Conservation (phyloP, 176 grass and related monocot species). For the Tillandsia leiboldiana region DNA sequence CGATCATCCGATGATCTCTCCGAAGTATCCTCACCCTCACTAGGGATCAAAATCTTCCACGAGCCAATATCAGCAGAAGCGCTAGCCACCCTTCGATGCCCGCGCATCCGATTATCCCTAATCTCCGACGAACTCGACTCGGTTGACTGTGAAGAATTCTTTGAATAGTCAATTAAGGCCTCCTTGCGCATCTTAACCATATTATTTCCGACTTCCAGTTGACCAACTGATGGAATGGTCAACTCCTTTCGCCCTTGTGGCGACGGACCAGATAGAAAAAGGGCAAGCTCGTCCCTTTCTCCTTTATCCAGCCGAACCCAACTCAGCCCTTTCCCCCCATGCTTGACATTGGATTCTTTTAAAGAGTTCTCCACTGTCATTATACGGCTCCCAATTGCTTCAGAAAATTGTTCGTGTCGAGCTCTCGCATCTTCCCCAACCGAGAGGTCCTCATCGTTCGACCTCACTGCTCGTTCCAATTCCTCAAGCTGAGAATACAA, state of each 20-base stretch:
- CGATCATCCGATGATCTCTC: slow-evolving; percentile 41
- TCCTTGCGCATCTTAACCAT: slow-evolving; percentile 38
- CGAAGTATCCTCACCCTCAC: slow-evolving; percentile 42
- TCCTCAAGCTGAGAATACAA: slow-evolving; percentile 61
- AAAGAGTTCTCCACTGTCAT: slow-evolving; percentile 57
- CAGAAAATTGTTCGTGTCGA: slow-evolving; percentile 53
- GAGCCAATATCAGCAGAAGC: slow-evolving; percentile 59
- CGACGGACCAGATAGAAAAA: slow-evolving; percentile 44
- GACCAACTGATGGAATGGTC: slow-evolving; percentile 22
- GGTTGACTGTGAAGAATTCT: slow-evolving; percentile 41
- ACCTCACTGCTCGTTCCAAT: slow-evolving; percentile 47
- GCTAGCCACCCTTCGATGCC: slow-evolving; percentile 53
- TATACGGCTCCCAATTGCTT: slow-evolving; percentile 59
- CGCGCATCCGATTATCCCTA: slow-evolving; percentile 27
- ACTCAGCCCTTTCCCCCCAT: slow-evolving; percentile 26
- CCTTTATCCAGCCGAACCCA: slow-evolving; percentile 66
- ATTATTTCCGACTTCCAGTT: slow-evolving; percentile 34
- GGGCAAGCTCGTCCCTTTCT: slow-evolving; percentile 70
- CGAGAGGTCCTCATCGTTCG: slow-evolving; percentile 29
- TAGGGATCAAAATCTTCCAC: slow-evolving; percentile 51
- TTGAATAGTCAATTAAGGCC: slow-evolving; percentile 35
- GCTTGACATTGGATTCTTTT: slow-evolving; percentile 39
- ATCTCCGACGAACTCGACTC: slow-evolving; percentile 31
- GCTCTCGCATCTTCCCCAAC: slow-evolving; percentile 62
- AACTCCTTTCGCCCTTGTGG: slow-evolving; percentile 29